Conservation (phyloP, 768 basidiomycete species). For the Tricholoma furcatifolium region DNA sequence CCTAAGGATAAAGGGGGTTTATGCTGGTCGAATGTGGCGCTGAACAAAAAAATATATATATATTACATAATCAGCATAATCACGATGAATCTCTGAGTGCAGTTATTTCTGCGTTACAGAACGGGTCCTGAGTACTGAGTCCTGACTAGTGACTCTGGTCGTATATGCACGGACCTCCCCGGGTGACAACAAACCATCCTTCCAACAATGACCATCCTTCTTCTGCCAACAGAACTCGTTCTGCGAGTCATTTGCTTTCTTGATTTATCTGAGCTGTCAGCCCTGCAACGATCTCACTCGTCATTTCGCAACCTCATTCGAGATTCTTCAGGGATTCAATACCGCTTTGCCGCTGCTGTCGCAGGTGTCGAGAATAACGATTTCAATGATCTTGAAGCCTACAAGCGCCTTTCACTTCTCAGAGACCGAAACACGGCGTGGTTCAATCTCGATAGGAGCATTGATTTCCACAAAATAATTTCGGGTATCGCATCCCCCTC, state of each 20-base stretch:
- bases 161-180: too few species aligned
- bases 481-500: conserved; percentile 26
- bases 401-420: conserved; percentile 26
- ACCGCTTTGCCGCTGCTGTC: conserved; percentile 24
- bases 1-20: too few species aligned
- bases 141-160: too few species aligned
- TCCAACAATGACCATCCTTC: too few species aligned
- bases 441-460: conserved; percentile 20
- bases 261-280: conserved; percentile 21
- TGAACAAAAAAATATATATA: too few species aligned
- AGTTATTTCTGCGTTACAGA: too few species aligned
- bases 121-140: too few species aligned
- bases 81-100: too few species aligned
- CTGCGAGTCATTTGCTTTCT: conserved; percentile 27
- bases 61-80: too few species aligned
- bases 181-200: too few species aligned
- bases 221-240: conserved; percentile 31
- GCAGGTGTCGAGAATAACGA: conserved; percentile 31
- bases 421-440: conserved; percentile 29
- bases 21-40: too few species aligned
- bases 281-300: conserved; percentile 21
- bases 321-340: conserved; percentile 30
- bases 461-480: conserved; percentile 25
- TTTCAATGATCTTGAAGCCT: background rate
- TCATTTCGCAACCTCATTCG: conserved; percentile 24